Base-by-base conservation (phyloP, 805 yeast species). In the Wickerhamomyces alni region DNA sequence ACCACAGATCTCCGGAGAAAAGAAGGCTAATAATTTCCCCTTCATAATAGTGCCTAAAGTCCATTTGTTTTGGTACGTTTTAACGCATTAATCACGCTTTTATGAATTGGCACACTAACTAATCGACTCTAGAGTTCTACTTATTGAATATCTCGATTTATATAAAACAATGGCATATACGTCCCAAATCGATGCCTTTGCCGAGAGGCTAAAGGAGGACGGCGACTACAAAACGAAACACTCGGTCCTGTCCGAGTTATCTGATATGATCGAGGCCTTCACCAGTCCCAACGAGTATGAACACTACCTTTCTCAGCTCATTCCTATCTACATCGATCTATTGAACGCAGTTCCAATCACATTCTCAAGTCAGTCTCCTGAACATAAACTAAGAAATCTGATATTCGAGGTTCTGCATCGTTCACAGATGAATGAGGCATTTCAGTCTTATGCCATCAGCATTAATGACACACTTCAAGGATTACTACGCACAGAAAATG, bases 211-310 rank as follows among this genome's bases (percentile, higher is more conserved):
- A 17, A 61, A 63, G 41, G 79, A 72, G 35, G 65, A 69, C 40
- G 61, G 66, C 36, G 89, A 82, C 55, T 70, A 70, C 47, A 74
- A 75, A 45, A 65, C 75, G 10, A 80, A 79, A 48, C 82, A 84
- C 46, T 68, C 88, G 1, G 75, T 79, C 8, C 74, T 87, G 31
- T 78, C 88, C 5, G 97, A 91, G 59, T 67, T 91, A 33, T 74
- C 93, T 44, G 98, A 91, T 60, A 76, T 87, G 59, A 72, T 88
- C 31, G 98, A 91, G 56, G 74, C 87, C 2, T 83, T 85, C 61
- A 82, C 82, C 45, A 83, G 87, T 9, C 75, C 87, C 5, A 77
- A 78, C 17, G 97, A 89, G 50, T 87, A 88, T 59, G 88, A 82
- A 44, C 72, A 75, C 52, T 87, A 88, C 53, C 66, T 89, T 33